Percentiles rank a stretch among this genome's conserved stretches.
Conservation (phyloP, 106 monocot genomes). For the Dioscorea dumetorum region DNA sequence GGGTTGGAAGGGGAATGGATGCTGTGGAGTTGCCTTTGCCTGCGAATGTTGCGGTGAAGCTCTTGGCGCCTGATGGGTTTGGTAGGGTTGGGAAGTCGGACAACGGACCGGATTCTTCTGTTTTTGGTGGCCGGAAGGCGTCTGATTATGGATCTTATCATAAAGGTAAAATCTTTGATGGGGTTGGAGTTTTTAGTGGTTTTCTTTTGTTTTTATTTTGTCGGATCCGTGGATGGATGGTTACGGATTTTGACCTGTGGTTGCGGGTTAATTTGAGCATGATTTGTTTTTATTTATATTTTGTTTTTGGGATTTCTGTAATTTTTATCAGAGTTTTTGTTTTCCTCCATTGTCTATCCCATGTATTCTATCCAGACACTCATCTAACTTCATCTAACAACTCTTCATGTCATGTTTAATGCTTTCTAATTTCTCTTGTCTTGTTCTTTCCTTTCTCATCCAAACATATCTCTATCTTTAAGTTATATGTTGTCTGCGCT, state of each 20-base stretch:
- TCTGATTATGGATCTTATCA: slow-evolving; percentile 16
- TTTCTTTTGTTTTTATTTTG: neutral
- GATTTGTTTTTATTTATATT: too few species aligned
- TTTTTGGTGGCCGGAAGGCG: slow-evolving; percentile 8
- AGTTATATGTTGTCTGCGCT: too few species aligned
- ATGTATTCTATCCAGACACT: too few species aligned
- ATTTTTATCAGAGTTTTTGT: too few species aligned
- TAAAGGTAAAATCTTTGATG: slow-evolving; percentile 16
- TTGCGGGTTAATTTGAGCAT: too few species aligned
- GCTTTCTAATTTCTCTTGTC: too few species aligned
- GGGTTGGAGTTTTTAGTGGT: neutral
- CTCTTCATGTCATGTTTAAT: too few species aligned
- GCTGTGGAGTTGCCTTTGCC: slow-evolving; percentile 39
- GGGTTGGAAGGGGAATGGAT: slow-evolving; percentile 24
- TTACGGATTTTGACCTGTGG: neutral
- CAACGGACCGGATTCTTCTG: slow-evolving; percentile 3
- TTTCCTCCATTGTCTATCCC: too few species aligned
- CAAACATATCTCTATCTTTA: too few species aligned
- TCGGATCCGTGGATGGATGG: neutral
- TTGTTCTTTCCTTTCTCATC: too few species aligned
- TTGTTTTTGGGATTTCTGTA: too few species aligned
- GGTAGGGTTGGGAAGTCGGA: slow-evolving; percentile 16
- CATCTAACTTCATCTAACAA: too few species aligned
- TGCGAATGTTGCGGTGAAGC: slow-evolving; percentile 21
- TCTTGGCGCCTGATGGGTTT: slow-evolving; percentile 17